Evolutionary conservation across 1,284 basidiomycete species (phyloP), one percentile per base, ranked within the genome.

Genomic region (Thecaphora thlaspeos): DNA sequence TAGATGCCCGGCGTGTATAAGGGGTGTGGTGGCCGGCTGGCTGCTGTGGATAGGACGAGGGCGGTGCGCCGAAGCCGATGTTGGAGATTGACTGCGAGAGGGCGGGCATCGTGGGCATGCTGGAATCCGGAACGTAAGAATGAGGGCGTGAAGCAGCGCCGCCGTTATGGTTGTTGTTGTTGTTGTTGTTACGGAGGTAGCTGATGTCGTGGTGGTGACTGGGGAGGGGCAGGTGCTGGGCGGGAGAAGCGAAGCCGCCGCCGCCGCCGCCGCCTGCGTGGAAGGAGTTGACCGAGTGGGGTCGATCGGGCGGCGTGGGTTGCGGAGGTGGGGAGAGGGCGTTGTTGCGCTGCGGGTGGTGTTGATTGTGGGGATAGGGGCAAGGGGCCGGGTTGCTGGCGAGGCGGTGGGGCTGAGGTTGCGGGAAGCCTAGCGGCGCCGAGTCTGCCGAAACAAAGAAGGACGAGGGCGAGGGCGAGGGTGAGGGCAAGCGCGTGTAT

Each of bases 1-100:
- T 51, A 24, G 51, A 51, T 19, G 51, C 47, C 14, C 48, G 41
- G 30, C 62, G 43, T 17, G 43, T 39, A 8, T 32, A 45, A 1
- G 48, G 32, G 39, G 48, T 39, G 21, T 51, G 17, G 14, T 22
- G 11, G 18, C 21, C 48, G 30, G 18, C 26, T 41, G 4, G 42
- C 5, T 38, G 37, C 5, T 38, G 37, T 15, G 15, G 11, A 36
- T 36, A 21, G 7, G 19, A 38, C 7, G 26, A 28, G 11, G 26
- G 26, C 26, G 26, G 15, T 15, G 19, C 5, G 37, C 37, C 37
- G 37, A 21, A 38, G 7, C 7, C 37, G 7, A 38, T 38, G 37
- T 15, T 38, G 7, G 37, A 21, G 7, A 38, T 38, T n/a, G 22
- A 41, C 9, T 46, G 44, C 9, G 47, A 15, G 17, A 24, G n/a